Evolutionary conservation across 495 filamentous ascomycete species (phyloP).

Genomic region (Halenospora varia): DNA sequence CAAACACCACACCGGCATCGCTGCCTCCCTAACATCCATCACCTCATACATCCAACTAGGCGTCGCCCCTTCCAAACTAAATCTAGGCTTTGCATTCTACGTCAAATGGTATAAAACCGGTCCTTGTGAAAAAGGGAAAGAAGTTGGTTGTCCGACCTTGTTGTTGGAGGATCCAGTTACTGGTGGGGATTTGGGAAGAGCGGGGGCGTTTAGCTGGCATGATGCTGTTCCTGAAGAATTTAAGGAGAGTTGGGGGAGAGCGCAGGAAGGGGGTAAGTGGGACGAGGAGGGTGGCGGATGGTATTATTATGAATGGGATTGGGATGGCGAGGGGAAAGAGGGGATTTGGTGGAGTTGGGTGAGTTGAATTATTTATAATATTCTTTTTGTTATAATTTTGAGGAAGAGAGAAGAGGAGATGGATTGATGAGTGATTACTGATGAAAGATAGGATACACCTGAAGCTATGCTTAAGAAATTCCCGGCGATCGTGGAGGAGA

Average conservation of each 20-base stretch:
- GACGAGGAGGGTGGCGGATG: slow-evolving; percentile 59
- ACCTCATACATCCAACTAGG: slow-evolving; percentile 59
- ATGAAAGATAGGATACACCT: too few relatives aligned
- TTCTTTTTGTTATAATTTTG: too few relatives aligned
- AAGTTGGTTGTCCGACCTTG: slow-evolving; percentile 60
- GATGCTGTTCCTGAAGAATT: slow-evolving; percentile 44
- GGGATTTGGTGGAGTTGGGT: too few relatives aligned
- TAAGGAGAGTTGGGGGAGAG: slow-evolving; percentile 44
- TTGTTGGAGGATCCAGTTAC: slow-evolving; percentile 60
- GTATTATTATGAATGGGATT: too few relatives aligned
- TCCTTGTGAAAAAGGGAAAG: slow-evolving; percentile 37
- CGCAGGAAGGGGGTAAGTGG: slow-evolving; percentile 48
- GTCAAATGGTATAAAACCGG: slow-evolving; percentile 67
- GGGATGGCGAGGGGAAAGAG: slow-evolving; percentile 52
- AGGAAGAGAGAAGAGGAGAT: slow-evolving; percentile 74
- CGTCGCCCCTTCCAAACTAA: slow-evolving; percentile 51
- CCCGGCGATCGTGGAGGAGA: slow-evolving; percentile 50
- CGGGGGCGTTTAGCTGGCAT: slow-evolving; percentile 58
- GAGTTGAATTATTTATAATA: too few relatives aligned
- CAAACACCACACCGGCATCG: slow-evolving; percentile 60
- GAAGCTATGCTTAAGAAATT: slow-evolving; percentile 61
- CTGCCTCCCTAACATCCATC: slow-evolving; percentile 48
- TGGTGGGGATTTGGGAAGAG: slow-evolving; percentile 60
- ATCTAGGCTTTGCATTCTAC: slow-evolving; percentile 74
- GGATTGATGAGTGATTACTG: too few relatives aligned